Evolutionary conservation across 768 basidiomycete species (phyloP), one percentile per base, ranked within the genome.

Genomic region (Lenzites betulinus): DNA sequence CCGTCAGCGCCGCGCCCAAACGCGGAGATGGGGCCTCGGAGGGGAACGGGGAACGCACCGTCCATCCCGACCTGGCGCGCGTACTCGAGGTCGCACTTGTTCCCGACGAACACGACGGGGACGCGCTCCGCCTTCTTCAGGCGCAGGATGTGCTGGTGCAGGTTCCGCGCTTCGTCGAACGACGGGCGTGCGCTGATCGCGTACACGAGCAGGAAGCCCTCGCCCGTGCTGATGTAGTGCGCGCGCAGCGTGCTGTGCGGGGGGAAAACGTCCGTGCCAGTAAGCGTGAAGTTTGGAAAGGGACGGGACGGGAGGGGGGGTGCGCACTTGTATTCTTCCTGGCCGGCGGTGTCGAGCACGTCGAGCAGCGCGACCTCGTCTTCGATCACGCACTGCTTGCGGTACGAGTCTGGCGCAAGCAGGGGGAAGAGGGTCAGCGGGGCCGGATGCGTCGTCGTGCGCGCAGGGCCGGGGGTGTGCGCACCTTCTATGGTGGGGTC

Each of bases 251-350:
- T 95, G 58, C 93, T 95, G 71, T 51, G 60, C 20, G 22, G 7
- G 12, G 33, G 22, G 56, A 33, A 7, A 39, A 65, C n/a, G n/a
- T n/a, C n/a, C n/a, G 43, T 18, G 13, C n/a, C n/a, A n/a, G n/a
- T n/a, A n/a, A n/a, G n/a, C n/a, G n/a, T n/a, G n/a, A n/a, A n/a
- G n/a, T n/a, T n/a, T n/a, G n/a, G n/a, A n/a, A n/a, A n/a, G n/a
- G n/a, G n/a, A n/a, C n/a, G n/a, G n/a, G n/a, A n/a, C 43, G 4
- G 9, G 36, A 51, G n/a, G 82, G 89, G 56, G 59, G 93, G 93
- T 92, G 92, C 69, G 98, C n/a, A n/a, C n/a, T n/a, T n/a, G n/a
- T n/a, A 98, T 81, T 98, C 95, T 75, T 98, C 95, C 75, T 98
- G 95, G 35, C 95, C 95, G 51, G 95, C 95, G 15, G 95, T 98